Percentiles rank a stretch among this genome's conserved stretches.
Conservation (phyloP, 441 rosid species). For the Corymbia calophylla region DNA sequence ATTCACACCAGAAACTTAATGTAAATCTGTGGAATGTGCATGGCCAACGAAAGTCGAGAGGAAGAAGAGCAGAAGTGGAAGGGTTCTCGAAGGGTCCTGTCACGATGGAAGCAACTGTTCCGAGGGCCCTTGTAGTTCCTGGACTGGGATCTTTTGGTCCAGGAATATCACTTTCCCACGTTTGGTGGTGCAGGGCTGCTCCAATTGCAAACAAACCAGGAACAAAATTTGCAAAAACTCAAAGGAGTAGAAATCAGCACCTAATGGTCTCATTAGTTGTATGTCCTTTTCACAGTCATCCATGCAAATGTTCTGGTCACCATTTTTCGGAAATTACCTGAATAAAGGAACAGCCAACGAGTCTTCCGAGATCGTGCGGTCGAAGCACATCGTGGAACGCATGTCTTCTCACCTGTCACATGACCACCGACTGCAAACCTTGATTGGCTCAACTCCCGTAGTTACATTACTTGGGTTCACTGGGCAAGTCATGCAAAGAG, state of each 20-base stretch:
- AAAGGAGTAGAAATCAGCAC: not conserved
- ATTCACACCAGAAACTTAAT: not conserved
- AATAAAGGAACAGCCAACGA: not conserved
- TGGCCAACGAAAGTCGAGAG: not conserved
- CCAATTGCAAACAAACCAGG: not conserved
- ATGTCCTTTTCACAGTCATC: not conserved
- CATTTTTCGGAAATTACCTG: not conserved
- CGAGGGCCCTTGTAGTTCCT: not conserved
- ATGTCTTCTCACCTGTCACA: not conserved
- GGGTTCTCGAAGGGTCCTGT: not conserved
- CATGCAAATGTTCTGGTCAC: not conserved
- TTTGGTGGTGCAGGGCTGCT: not conserved
- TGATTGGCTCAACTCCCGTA: not conserved
- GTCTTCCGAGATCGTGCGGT: not conserved
- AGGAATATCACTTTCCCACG: not conserved
- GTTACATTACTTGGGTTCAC: not conserved
- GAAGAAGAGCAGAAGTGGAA: not conserved
- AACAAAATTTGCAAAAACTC: not conserved
- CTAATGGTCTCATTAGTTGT: not conserved
- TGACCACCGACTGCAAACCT: not conserved
- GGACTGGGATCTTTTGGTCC: too few relatives aligned
- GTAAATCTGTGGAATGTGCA: not conserved
- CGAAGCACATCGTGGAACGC: not conserved
- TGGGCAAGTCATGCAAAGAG: not conserved
- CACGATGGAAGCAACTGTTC: not conserved